Conservation (phyloP, 495 filamentous ascomycete species). For the Tuber aestivum region DNA sequence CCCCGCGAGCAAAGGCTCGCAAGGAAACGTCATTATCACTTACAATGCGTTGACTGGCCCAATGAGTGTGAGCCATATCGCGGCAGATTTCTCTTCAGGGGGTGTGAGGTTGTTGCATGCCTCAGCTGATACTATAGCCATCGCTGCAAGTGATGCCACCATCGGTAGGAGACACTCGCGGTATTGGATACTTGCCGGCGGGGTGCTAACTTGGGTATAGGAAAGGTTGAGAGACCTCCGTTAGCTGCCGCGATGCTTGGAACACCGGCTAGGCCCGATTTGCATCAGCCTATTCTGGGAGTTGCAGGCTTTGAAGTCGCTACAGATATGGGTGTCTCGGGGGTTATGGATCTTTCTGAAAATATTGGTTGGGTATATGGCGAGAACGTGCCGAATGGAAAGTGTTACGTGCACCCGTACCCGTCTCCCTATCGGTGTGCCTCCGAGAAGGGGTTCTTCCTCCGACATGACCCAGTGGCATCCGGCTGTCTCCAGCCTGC, state of each 20-base stretch:
- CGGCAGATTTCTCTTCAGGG: slow-evolving; percentile 33
- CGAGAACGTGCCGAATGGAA: slow-evolving; percentile 40
- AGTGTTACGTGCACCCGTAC: slow-evolving; percentile 35
- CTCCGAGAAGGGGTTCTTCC: slow-evolving; percentile 21
- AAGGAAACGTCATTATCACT: slow-evolving; percentile 33
- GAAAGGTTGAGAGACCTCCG: slow-evolving; percentile 32
- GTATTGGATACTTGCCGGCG: neutral
- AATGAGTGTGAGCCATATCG: slow-evolving; percentile 38
- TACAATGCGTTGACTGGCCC: slow-evolving; percentile 31
- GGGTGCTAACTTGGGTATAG: slow-evolving; percentile 18
- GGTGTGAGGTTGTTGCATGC: slow-evolving; percentile 36
- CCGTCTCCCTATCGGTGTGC: slow-evolving; percentile 22
- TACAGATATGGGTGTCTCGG: slow-evolving; percentile 33
- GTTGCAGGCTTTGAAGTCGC: slow-evolving; percentile 33
- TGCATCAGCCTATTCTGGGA: slow-evolving; percentile 33
- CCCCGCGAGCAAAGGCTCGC: slow-evolving; percentile 10
- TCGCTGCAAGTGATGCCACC: slow-evolving; percentile 39
- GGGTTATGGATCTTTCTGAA: slow-evolving; percentile 42
- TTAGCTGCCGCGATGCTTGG: slow-evolving; percentile 15
- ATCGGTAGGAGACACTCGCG: slow-evolving; percentile 22
- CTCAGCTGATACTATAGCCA: slow-evolving; percentile 24
- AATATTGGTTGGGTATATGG: slow-evolving; percentile 41
- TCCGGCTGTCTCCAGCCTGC: slow-evolving; percentile 43
- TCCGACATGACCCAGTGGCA: slow-evolving; percentile 19
- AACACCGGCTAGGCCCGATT: slow-evolving; percentile 17